Evolutionary conservation across 1,284 basidiomycete species (phyloP).

Genomic region (Cryptococcus sp.): DNA sequence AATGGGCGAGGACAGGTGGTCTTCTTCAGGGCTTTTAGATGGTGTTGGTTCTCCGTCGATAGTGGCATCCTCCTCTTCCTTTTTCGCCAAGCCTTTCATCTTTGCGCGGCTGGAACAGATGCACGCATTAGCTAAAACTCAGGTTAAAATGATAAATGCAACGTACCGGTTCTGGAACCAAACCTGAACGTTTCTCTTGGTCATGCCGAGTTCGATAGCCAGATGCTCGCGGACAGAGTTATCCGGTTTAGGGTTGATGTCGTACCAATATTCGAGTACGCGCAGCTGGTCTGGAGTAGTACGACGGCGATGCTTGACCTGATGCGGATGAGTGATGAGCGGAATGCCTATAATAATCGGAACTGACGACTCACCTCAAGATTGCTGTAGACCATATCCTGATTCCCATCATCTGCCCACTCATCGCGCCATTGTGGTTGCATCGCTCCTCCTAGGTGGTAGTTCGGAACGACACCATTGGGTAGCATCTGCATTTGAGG

Average conservation of each 20-base stretch:
- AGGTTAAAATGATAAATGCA: background rate
- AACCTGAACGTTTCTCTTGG: conserved; percentile 87
- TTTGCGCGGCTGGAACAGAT: conserved; percentile 71
- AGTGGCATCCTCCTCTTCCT: conserved; percentile 31
- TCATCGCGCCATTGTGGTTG: background rate
- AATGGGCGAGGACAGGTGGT: background rate
- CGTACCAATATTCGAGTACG: conserved; percentile 81
- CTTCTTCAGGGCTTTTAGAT: conserved; percentile 2
- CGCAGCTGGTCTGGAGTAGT: conserved; percentile 80
- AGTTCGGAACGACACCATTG: background rate
- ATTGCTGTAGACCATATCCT: conserved; percentile 2
- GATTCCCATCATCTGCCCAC: background rate
- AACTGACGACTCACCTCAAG: background rate
- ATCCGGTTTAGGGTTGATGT: conserved; percentile 84
- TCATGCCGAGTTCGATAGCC: conserved; percentile 82
- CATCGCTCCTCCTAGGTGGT: background rate
- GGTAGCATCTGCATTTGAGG: background rate
- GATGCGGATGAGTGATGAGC: background rate
- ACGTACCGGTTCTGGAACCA: conserved; percentile 87
- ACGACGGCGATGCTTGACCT: conserved; percentile 85
- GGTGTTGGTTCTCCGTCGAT: conserved; percentile 22
- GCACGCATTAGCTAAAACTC: background rate
- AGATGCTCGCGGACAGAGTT: conserved; percentile 74
- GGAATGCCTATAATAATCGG: background rate
- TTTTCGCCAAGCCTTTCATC: conserved; percentile 64